Percentiles rank a stretch among this genome's conserved stretches.
Evolutionary conservation across 495 filamentous ascomycete genomes (phyloP).

Genomic region (Xylaria telfairii): DNA sequence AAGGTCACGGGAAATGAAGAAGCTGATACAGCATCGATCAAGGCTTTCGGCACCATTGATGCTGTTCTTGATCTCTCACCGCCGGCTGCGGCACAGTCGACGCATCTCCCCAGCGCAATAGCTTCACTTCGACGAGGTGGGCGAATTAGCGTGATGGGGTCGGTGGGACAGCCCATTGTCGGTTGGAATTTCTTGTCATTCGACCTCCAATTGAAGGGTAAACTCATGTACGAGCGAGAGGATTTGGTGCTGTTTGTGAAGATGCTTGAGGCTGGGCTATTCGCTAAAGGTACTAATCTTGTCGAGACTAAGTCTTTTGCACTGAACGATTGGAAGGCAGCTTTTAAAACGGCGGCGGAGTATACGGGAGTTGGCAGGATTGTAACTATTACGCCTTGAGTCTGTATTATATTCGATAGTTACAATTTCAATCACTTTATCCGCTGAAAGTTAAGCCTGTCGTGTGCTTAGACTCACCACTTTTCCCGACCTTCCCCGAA

Average conservation of each 20-base stretch:
- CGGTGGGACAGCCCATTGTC: constrained; percentile 17
- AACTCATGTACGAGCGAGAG: constrained; percentile 45
- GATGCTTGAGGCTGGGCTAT: constrained; percentile 37
- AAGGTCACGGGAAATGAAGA: constrained; percentile 17
- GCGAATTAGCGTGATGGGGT: constrained; percentile 22
- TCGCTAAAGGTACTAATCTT: constrained; percentile 33
- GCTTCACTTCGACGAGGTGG: constrained; percentile 20
- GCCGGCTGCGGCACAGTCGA: constrained; percentile 6
- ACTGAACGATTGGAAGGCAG: constrained; percentile 36
- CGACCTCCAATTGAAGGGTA: constrained; percentile 40
- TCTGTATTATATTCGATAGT: not conserved
- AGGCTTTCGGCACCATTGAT: constrained; percentile 12
- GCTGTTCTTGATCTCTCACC: constrained; percentile 21
- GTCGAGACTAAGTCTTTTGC: constrained; percentile 34
- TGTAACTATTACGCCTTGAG: constrained; percentile 22
- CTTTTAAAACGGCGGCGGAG: constrained; percentile 29
- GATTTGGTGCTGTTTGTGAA: constrained; percentile 31
- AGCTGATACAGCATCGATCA: constrained; percentile 11
- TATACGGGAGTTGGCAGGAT: constrained; percentile 33
- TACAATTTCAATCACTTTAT: too few species aligned
- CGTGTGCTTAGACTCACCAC: too few species aligned
- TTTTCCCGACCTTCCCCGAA: too few species aligned
- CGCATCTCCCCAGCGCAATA: constrained; percentile 19
- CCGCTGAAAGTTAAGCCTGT: too few species aligned
- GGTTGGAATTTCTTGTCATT: constrained; percentile 28